Evolutionary conservation across 164 flowering plant species (phyloP).

Genomic region (Nymphaea thermarum): DNA sequence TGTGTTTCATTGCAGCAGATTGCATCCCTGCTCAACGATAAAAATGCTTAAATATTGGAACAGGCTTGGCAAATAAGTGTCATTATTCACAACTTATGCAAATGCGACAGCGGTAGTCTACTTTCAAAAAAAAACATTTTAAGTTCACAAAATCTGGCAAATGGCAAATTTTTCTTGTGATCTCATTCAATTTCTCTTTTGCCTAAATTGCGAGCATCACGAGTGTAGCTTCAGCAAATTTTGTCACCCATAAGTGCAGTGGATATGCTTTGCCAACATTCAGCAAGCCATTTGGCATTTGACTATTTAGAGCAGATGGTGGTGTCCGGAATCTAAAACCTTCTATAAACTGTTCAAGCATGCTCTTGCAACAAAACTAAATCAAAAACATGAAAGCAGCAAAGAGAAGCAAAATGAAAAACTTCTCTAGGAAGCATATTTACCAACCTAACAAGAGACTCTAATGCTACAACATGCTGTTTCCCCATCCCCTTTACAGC

Average conservation of each 20-base stretch:
- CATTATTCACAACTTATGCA: too few species aligned
- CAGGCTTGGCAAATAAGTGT: background rate
- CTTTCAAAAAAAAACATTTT: background rate
- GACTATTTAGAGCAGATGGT: background rate
- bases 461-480: constrained; percentile 32
- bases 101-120: background rate
- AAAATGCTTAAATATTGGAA: background rate
- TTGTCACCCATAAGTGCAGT: too few species aligned
- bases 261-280: too few species aligned
- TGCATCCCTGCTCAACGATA: constrained; percentile 33
- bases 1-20: constrained; percentile 54
- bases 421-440: background rate
- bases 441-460: constrained; percentile 52
- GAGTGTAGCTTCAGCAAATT: too few species aligned
- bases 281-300: too few species aligned
- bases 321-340: background rate
- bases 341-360: background rate
- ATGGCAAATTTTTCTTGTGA: background rate
- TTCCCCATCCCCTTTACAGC: constrained; percentile 45
- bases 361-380: background rate
- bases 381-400: background rate
- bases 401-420: background rate
- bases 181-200: too few species aligned
- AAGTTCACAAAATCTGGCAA: background rate
- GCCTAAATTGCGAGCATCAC: too few species aligned